phyloP scores from a whole-genome alignment of 23 red algal species.

The Gracilariopsis chorda region DNA sequence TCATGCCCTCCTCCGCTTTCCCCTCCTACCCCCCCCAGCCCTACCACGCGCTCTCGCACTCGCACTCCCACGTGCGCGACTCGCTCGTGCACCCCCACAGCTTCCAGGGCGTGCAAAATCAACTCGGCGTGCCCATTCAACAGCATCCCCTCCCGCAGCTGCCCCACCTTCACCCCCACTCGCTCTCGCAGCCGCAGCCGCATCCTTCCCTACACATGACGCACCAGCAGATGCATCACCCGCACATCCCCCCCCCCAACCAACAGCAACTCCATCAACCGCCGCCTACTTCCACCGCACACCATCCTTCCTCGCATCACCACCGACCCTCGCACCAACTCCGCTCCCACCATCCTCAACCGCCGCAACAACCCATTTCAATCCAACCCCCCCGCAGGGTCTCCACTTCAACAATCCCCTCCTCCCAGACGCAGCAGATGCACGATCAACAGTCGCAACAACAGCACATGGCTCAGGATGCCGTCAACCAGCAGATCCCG shows the following conservation, averaged over 20 bases:
- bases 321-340: constrained; percentile 16
- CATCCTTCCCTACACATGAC: background rate
- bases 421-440: background rate
- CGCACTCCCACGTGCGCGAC: constrained; percentile 14
- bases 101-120: constrained; percentile 20
- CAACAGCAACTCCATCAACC: constrained; percentile 18
- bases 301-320: background rate
- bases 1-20: constrained; percentile 1
- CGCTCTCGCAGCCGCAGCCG: background rate
- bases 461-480: background rate
- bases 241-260: background rate
- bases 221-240: background rate
- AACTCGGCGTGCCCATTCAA: constrained; percentile 46
- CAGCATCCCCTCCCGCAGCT: constrained; percentile 42
- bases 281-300: background rate
- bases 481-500: background rate
- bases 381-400: constrained; percentile 1
- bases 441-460: background rate
- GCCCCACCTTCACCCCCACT: constrained; percentile 7
- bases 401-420: background rate
- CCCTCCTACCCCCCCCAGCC: constrained; percentile 12
- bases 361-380: background rate
- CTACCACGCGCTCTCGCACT: background rate
- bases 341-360: constrained; percentile 2
- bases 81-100: background rate